Base-by-base conservation (phyloP, 1,284 basidiomycete species). In the Leccinum fuscescens region DNA sequence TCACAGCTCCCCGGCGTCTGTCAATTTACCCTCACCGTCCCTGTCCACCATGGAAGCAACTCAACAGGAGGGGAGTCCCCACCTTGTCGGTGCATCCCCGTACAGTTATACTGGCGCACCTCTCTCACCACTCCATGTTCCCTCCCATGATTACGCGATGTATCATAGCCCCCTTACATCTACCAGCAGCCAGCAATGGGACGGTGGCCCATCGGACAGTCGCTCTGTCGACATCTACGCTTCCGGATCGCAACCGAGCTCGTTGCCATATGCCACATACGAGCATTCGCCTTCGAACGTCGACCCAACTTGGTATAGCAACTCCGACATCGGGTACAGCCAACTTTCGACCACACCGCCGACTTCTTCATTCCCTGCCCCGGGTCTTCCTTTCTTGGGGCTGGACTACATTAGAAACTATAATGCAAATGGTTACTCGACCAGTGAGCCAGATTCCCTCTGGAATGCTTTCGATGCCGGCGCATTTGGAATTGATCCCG, bases 391-490 rank as follows among this genome's bases (percentile, higher is more conserved):
- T 0, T 92, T 92, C 78, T 82, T 85, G 46, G 90, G 89, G 15
- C 78, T 92, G 48, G 90, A 93, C 66, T 92, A 83, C 67, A 86
- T 92, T 66, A 84, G 88, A 64, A 92, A 89, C 67, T 90, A 88
- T 70, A 81, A 79, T 65, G 67, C 79, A 8, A 76, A 75, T 8
- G 75, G 78, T 46, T 80, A 77, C 65, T 61, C 72, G 22, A 69
- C 77, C 57, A 77, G 77, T 54, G 87, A 88, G 58, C 85, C 86
- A 70, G 88, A 89, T 66, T 78, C 80, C 31, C 74, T 88, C 50
- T 91, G 89, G 86, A 86, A 89, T 67, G 83, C 83, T 67, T 88
- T 90, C 69, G 89, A 91, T 69, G 79, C 83, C 59, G 80, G 82
- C 56, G 84, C 85, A 42, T 91, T 91, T 74, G 85, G 83, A 58